phyloP scores from a whole-genome alignment of 108 stramenopile genomes.

The Cyclotella sp. region DNA sequence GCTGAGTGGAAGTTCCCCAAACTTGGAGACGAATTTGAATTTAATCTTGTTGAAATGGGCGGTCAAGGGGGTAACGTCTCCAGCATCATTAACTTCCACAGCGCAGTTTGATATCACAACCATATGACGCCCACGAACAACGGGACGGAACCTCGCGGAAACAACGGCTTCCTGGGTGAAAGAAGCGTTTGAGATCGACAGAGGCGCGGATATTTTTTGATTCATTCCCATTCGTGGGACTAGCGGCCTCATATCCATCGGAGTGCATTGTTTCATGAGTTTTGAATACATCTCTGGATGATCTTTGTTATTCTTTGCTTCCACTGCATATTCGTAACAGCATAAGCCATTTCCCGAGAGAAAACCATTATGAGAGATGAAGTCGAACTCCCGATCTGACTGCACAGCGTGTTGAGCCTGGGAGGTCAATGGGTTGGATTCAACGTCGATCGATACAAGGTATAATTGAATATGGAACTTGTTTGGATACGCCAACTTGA shows the following conservation, averaged over 20 bases:
- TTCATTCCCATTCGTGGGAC: slow-evolving; percentile 19
- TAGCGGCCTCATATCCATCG: slow-evolving; percentile 19
- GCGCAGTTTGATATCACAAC: slow-evolving; percentile 44
- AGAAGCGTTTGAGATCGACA: background rate
- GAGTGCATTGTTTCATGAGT: slow-evolving; percentile 22
- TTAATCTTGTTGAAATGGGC: slow-evolving; percentile 20
- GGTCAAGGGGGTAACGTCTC: background rate
- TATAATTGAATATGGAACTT: slow-evolving; percentile 34
- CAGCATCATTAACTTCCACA: background rate
- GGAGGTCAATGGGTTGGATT: background rate
- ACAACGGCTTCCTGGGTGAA: background rate
- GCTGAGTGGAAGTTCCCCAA: slow-evolving; percentile 41
- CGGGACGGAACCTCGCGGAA: slow-evolving; percentile 27
- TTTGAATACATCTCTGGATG: background rate
- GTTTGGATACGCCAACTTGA: background rate
- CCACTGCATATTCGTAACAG: slow-evolving; percentile 13
- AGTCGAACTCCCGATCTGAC: background rate
- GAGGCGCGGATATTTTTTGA: slow-evolving; percentile 19
- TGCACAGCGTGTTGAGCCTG: background rate
- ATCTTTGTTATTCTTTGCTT: background rate
- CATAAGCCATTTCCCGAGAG: slow-evolving; percentile 16
- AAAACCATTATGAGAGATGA: slow-evolving; percentile 6
- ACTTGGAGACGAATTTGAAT: slow-evolving; percentile 37
- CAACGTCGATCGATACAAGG: slow-evolving; percentile 30
- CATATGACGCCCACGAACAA: slow-evolving; percentile 30